These are phyloP conservation scores for Macrocybe gigantea DNA, from an alignment of 768 basidiomycete species.

Conservation along the genomic window DNA sequence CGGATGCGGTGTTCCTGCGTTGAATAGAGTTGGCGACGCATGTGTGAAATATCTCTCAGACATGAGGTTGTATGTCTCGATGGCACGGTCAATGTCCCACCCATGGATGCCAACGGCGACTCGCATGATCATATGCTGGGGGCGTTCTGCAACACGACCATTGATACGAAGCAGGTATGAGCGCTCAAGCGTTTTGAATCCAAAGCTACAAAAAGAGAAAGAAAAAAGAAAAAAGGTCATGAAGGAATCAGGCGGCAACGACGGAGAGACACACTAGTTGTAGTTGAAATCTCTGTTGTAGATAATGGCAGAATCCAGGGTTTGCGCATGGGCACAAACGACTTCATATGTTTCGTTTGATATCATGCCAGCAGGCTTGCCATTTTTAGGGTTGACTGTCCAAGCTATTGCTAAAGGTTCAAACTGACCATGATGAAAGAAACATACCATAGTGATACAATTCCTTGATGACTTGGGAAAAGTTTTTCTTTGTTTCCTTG, in stretches of 20 bases:
- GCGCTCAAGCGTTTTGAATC: constrained; percentile 99
- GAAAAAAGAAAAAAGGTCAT: neutral
- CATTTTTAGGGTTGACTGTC: constrained; percentile 93
- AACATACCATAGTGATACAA: constrained; percentile 78
- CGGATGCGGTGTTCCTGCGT: constrained; percentile 93
- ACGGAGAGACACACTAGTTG: constrained; percentile 62
- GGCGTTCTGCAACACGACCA: constrained; percentile 92
- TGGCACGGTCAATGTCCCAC: constrained; percentile 75
- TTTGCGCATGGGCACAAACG: constrained; percentile 74
- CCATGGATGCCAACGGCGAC: constrained; percentile 98
- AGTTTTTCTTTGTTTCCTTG: constrained; percentile 98
- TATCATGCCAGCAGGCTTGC: constrained; percentile 83
- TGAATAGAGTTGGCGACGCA: constrained; percentile 96
- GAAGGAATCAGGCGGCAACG: neutral
- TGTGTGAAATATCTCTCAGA: constrained; percentile 98
- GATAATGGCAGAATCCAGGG: constrained; percentile 90
- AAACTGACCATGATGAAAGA: neutral
- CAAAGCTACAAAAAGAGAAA: constrained; percentile 54
- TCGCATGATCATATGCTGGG: constrained; percentile 99
- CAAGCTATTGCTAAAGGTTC: neutral
- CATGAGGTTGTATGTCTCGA: constrained; percentile 96
- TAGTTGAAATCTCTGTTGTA: constrained; percentile 98
- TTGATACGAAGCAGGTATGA: constrained; percentile 95
- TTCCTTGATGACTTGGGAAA: constrained; percentile 88
- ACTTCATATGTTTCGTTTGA: constrained; percentile 79